phyloP scores from a whole-genome alignment of 805 yeast species.

The Candida ficus region DNA sequence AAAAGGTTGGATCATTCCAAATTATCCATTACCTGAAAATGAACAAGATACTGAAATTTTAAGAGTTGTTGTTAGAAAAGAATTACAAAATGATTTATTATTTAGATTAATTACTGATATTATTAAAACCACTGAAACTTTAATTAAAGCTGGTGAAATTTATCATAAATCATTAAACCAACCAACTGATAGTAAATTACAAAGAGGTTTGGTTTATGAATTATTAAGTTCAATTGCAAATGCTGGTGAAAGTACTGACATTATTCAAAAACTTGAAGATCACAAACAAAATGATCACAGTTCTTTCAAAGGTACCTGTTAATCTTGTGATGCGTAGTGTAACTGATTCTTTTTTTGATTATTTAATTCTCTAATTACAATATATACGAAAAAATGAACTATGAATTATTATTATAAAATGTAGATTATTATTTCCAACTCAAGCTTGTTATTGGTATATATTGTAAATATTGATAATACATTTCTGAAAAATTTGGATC shows the following conservation, averaged over 20 bases:
- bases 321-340: neutral
- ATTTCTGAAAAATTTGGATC: neutral
- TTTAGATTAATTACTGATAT: constrained; percentile 62
- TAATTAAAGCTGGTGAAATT: constrained; percentile 41
- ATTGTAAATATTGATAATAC: neutral
- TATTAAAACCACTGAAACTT: constrained; percentile 44
- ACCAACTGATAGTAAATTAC: constrained; percentile 11
- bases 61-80: constrained; percentile 77
- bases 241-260: constrained; percentile 39
- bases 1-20: constrained; percentile 85
- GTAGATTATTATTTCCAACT: no score
- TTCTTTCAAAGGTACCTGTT: constrained; percentile 27
- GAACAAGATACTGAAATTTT: constrained; percentile 63
- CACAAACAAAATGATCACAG: constrained; percentile 22
- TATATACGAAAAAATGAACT: no score
- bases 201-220: constrained; percentile 36
- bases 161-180: constrained; percentile 16
- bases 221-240: constrained; percentile 51
- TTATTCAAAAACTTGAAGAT: constrained; percentile 13
- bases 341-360: neutral
- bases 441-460: neutral
- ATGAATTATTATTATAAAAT: no score
- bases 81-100: constrained; percentile 55
- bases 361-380: no score
- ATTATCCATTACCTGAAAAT: constrained; percentile 70